A percentile compares a stretch with the other conserved stretches of the same genome.
These are phyloP conservation scores for Bipolaris victoriae DNA, from an alignment of 2,329 filamentous ascomycete species.

Conservation along the genomic window DNA sequence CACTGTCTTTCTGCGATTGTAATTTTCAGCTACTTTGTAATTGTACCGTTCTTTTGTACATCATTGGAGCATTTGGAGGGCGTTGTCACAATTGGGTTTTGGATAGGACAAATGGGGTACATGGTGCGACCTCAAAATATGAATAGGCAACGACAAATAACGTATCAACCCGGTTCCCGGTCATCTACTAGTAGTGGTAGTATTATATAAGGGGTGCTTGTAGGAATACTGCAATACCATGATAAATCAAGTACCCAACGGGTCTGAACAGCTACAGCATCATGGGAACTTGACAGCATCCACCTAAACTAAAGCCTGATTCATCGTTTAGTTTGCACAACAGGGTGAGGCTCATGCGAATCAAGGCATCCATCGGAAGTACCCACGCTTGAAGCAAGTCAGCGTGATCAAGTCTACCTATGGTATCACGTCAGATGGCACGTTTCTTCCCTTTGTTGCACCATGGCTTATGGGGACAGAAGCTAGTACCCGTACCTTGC, in stretches of 20 bases:
- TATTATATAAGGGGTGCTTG: constrained; percentile 4
- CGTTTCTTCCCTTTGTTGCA: neutral
- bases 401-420: constrained; percentile 2
- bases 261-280: neutral
- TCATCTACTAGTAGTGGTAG: neutral
- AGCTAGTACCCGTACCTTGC: constrained; percentile 13
- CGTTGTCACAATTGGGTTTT: constrained; percentile 1
- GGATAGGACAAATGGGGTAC: neutral
- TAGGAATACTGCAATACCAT: constrained; percentile 4
- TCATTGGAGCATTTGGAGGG: neutral
- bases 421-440: constrained; percentile 6
- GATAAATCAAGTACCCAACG: neutral
- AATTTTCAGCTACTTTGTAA: constrained; percentile 5
- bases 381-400: constrained; percentile 1
- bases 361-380: neutral
- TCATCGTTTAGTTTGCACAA: too few relatives aligned
- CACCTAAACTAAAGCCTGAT: neutral
- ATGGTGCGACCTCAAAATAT: neutral
- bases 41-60: constrained; percentile 4
- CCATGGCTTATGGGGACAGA: constrained; percentile 1
- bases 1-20: neutral
- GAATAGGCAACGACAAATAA: neutral
- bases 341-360: too few relatives aligned
- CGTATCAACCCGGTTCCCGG: neutral
- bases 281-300: neutral